Evolutionary conservation across 2,329 filamentous ascomycete genomes (phyloP).

Genomic region (Dactylellina cionopaga): DNA sequence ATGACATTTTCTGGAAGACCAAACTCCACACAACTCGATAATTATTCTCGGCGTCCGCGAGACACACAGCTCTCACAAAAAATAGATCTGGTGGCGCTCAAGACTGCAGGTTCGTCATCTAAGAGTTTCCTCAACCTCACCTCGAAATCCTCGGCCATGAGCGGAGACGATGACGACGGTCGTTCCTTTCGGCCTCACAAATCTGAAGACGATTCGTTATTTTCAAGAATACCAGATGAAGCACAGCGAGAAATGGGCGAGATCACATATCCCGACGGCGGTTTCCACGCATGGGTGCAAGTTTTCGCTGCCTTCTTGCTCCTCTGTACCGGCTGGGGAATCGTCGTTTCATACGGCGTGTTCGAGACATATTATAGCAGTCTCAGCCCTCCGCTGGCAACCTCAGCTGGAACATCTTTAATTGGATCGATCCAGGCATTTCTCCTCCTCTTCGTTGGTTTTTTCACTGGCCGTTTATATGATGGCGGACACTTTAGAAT

Average conservation of each 20-base stretch:
- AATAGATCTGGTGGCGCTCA: conserved; percentile 26
- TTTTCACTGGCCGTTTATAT: conserved; percentile 65
- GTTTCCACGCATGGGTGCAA: conserved; percentile 61
- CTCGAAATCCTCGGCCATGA: conserved; percentile 32
- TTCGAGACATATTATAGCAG: conserved; percentile 67
- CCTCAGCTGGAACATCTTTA: conserved; percentile 66
- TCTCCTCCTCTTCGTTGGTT: conserved; percentile 65
- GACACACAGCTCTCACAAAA: conserved; percentile 20
- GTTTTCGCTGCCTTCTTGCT: conserved; percentile 61
- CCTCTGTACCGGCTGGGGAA: conserved; percentile 63
- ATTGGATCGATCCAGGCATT: conserved; percentile 68
- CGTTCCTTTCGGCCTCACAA: conserved; percentile 31
- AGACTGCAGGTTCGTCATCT: conserved; percentile 22
- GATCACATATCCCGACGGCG: conserved; percentile 58
- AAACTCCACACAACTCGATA: conserved; percentile 24
- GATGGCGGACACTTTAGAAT: conserved; percentile 65
- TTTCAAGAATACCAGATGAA: conserved; percentile 31
- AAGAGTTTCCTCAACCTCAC: conserved; percentile 42
- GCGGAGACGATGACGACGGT: conserved; percentile 25
- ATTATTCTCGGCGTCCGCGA: conserved; percentile 16
- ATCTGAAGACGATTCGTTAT: conserved; percentile 36
- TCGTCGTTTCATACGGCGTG: conserved; percentile 68
- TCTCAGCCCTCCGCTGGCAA: conserved; percentile 59
- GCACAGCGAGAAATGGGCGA: conserved; percentile 23
- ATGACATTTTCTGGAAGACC: conserved; percentile 44